Evolutionary conservation across 805 yeast genomes (phyloP), one percentile per base, ranked within the genome.

Genomic region (Yueomyces sinensis): DNA sequence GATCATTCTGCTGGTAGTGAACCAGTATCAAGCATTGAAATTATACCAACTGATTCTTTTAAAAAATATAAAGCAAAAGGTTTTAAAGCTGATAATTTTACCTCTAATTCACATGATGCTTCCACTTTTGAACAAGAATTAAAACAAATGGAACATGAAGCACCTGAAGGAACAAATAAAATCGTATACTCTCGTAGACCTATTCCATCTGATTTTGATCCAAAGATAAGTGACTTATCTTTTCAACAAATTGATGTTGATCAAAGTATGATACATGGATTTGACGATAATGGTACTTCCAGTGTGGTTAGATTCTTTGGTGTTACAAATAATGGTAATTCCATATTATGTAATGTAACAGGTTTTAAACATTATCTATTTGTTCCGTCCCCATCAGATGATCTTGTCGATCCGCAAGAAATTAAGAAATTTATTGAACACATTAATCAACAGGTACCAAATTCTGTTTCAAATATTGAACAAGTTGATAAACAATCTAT

Each of bases 191-290:
- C 70, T 40, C 67, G 89, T 42, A 81, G 91, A 0, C 63, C 68
- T 0, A 46, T 74, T 5, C 72, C 79, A 2, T 29, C 35, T 1
- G 62, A 61, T 29, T 74, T 77, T 41, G 61, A 68, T 35, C 67
- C 78, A 2, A 45, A 48, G 1, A 52, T 54, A 1, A 50, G 54
- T 28, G 86, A 79, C 46, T 65, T 81, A 19, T 65, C 70, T 1
- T 87, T 87, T 54, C 97, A 91, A 56, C 98, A 91, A 50, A 63
- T 91, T 46, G 98, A 91, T 55, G 95, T 94, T 1, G 97, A 91
- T 49, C 98, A 91, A 48, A 70, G 82, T 3, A 52, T 59, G 20
- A 52, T 70, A 7, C 34, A 34, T 19, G 76, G 73, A 13, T 36
- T 45, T 4, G 37, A 33, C 13, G 61, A 52, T 37, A 47, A 45